Evolutionary conservation across 2,329 filamentous ascomycete genomes (phyloP).

Genomic region (Cyanodermella asteris): DNA sequence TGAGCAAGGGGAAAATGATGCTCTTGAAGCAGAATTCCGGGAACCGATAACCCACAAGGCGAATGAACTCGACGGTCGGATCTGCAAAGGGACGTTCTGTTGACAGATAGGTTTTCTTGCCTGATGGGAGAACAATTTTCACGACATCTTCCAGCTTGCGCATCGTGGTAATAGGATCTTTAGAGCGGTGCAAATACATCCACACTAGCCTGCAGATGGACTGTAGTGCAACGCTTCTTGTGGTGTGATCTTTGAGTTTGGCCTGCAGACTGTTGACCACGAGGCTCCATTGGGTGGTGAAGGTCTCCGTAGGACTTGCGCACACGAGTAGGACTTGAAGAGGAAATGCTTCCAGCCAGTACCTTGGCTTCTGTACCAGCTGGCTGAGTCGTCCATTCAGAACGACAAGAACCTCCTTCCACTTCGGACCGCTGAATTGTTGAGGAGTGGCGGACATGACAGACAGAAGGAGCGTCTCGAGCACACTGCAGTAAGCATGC

Average conservation of each 20-base stretch:
- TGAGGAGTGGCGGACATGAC: constrained; percentile 61
- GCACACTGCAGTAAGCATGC: constrained; percentile 78
- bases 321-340: constrained; percentile 73
- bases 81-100: constrained; percentile 71
- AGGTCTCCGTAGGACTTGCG: constrained; percentile 64
- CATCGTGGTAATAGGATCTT: constrained; percentile 43
- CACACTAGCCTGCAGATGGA: constrained; percentile 78
- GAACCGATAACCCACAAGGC: constrained; percentile 82
- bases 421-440: constrained; percentile 61
- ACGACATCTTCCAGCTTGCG: constrained; percentile 81
- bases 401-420: constrained; percentile 63
- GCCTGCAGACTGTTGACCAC: constrained; percentile 56
- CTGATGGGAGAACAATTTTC: constrained; percentile 58
- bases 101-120: constrained; percentile 59
- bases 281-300: constrained; percentile 69
- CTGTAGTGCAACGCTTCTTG: constrained; percentile 61
- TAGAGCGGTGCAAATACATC: constrained; percentile 78
- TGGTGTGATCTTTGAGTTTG: constrained; percentile 63
- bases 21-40: constrained; percentile 83
- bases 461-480: constrained; percentile 68
- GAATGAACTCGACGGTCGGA: constrained; percentile 77
- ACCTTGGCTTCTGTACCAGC: constrained; percentile 75
- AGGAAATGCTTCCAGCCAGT: constrained; percentile 79
- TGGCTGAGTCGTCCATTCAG: constrained; percentile 60
- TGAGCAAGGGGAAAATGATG: constrained; percentile 88